phyloP scores from a whole-genome alignment of 352 stramenopile species.

The Phytopythium mirpurense region DNA sequence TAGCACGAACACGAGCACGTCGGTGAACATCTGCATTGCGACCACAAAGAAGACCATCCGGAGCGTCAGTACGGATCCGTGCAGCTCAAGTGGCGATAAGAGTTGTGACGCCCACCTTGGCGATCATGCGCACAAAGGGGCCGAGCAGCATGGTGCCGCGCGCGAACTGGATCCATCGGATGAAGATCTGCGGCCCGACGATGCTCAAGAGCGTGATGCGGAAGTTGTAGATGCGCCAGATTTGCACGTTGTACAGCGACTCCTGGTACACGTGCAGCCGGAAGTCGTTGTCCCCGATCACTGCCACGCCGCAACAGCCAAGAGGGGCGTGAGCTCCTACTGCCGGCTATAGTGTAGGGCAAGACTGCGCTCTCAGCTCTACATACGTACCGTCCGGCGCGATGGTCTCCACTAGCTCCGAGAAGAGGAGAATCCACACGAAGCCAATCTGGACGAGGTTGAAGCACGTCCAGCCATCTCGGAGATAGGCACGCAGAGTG shows the following conservation, averaged over 20 bases:
- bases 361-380: too few relatives aligned
- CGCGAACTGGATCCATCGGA: conserved; percentile 80
- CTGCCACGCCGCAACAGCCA: background rate
- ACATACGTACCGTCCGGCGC: conserved; percentile 19
- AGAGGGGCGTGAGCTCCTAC: too few relatives aligned
- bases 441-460: conserved; percentile 67
- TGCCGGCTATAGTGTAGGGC: too few relatives aligned
- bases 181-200: conserved; percentile 69
- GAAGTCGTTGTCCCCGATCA: conserved; percentile 28
- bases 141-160: conserved; percentile 58
- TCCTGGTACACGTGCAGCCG: conserved; percentile 51
- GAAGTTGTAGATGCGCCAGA: conserved; percentile 63
- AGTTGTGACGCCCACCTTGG: conserved; percentile 59
- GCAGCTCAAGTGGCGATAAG: too few relatives aligned
- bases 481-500: conserved; percentile 52
- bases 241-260: conserved; percentile 47
- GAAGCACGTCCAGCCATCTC: conserved; percentile 77
- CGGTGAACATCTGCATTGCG: conserved; percentile 62
- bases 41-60: background rate
- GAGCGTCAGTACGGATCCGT: too few relatives aligned
- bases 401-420: conserved; percentile 43
- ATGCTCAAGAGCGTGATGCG: conserved; percentile 77
- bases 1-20: conserved; percentile 69
- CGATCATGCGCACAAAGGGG: conserved; percentile 83
- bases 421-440: conserved; percentile 58